Percentiles rank a stretch among this genome's conserved stretches.
These are phyloP conservation scores for Lippia alba DNA, from an alignment of 305 asterid species.

Conservation along the genomic window DNA sequence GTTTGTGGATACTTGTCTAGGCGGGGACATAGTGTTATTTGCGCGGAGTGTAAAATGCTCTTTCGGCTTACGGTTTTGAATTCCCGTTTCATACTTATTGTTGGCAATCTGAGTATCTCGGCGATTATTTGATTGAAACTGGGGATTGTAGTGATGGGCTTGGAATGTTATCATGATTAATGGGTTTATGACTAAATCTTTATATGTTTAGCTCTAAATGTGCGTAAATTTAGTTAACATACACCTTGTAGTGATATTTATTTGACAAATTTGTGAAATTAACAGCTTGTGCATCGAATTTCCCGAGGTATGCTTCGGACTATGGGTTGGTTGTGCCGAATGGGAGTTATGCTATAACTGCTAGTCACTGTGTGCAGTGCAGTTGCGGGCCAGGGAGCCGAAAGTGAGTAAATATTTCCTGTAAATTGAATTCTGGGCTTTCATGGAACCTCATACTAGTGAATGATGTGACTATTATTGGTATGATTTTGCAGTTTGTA, in stretches of 20 bases:
- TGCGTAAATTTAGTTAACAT: neutral
- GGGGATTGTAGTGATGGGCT: neutral
- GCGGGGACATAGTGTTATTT: neutral
- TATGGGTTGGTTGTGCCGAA: conserved; percentile 85
- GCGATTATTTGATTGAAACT: neutral
- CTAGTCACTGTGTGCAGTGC: conserved; percentile 93
- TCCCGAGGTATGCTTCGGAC: conserved; percentile 76
- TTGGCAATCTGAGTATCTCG: neutral
- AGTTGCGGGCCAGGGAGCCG: conserved; percentile 94
- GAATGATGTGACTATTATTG: conserved; percentile 16
- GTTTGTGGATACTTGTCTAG: conserved; percentile 20
- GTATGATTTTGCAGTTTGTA: conserved; percentile 63
- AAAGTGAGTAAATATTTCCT: conserved; percentile 60
- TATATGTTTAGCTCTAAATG: neutral
- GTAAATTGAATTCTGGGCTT: neutral
- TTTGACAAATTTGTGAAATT: conserved; percentile 18
- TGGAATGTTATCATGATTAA: neutral
- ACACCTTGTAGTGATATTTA: neutral
- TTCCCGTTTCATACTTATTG: neutral
- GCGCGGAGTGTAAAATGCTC: neutral
- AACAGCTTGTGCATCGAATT: conserved; percentile 95
- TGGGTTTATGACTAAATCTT: neutral
- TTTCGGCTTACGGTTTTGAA: neutral
- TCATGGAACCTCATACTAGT: conserved; percentile 1
- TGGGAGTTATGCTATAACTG: conserved; percentile 93